Evolutionary conservation across 176 grass and related monocot genomes (phyloP), one percentile per base, ranked within the genome.

Genomic region (Musa schizocarpa): DNA sequence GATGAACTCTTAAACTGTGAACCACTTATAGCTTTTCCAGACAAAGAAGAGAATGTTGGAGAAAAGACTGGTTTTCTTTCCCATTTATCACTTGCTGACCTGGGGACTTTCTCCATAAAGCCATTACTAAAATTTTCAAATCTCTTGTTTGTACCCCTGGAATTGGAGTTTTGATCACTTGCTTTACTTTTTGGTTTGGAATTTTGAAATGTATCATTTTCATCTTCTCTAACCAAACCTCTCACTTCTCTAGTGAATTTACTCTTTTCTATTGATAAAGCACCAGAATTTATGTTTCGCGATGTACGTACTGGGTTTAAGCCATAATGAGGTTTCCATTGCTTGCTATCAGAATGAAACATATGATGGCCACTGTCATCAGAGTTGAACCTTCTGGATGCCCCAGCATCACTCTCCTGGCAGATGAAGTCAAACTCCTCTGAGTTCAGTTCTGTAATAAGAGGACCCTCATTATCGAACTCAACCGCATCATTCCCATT

Each of bases 81-180:
- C 92, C 87, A 89, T 76, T 76, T 89, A 54, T 92, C 92, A 51
- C 80, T 96, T 29, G 50, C 73, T 68, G 87, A 50, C 85, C 78
- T 80, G 76, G 86, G 59, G 54, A 82, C 59, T 53, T 86, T 87
- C 74, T 74, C 84, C 76, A 56, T 24, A 54, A 49, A 79, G 83
- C 80, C 87, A 96, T 92, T 76, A 78, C 85, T 80, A 11, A 87
- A 87, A 86, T 53, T 79, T 25, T 78, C 76, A 53, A 48, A 56
- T 58, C 73, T 85, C 51, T 63, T 53, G 67, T 84, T 83, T 71
- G 68, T 76, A 76, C 63, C 83, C 9, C 73, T 72, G 67, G 69
- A 72, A 78, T 80, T 71, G 51, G 55, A 74, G 78, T 82, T 82
- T 81, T 50, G 66, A 82, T 74, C 48, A 23, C 29, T 50, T 66